Base-by-base conservation (phyloP, 2,329 filamentous ascomycete species). In the Chalaropsis ovoidea region DNA sequence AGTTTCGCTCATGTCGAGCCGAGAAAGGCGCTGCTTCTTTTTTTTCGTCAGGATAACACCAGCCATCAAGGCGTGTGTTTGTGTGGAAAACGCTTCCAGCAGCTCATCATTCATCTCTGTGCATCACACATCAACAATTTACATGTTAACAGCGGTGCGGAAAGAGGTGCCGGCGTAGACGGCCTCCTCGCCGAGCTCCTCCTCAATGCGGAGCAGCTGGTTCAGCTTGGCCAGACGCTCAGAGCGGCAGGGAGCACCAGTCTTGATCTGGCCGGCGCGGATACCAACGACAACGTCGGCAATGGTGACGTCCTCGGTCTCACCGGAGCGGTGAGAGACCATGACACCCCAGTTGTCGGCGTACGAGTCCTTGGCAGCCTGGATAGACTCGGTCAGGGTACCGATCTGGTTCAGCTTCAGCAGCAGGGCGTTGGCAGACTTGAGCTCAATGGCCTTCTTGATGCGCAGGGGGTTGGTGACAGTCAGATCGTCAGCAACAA, bases 361-460 rank as follows among this genome's bases (percentile, higher is more conserved):
- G 77, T 94, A 97, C 63, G 93, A 95, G 81, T 97, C 94, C 86
- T 97, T 96, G 77, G 94, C 93, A 66, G 94, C 94, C 83, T 97
- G 92, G 81, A 97, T 96, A 68, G 94, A 96, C 84, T 99, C 94
- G 72, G 90, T 95, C 74, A 99, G 86, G 72, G 94, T 96, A 80
- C 94, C 94, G 74, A 99, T 99, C 85, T 99, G 94, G 89, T 99
- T 99, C 79, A 99, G 92, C 88, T 99, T 99, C 77, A 99, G 90
- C 69, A 99, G 86, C 68, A 99, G 88, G 71, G 92, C 89, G 76
- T 99, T 97, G 86, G 92, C 94, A 73, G 94, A 90, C 89, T 99
- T 99, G 75, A 94, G 88, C 78, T 97, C 92, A 72, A 97, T 96
- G 74, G 94, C 94, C 85, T 95, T 95, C 90, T 97, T 96, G 86